Percentiles rank a stretch among this genome's conserved stretches.
Evolutionary conservation across 352 stramenopile species (phyloP).

Genomic region (Phytopythium delawarense): DNA sequence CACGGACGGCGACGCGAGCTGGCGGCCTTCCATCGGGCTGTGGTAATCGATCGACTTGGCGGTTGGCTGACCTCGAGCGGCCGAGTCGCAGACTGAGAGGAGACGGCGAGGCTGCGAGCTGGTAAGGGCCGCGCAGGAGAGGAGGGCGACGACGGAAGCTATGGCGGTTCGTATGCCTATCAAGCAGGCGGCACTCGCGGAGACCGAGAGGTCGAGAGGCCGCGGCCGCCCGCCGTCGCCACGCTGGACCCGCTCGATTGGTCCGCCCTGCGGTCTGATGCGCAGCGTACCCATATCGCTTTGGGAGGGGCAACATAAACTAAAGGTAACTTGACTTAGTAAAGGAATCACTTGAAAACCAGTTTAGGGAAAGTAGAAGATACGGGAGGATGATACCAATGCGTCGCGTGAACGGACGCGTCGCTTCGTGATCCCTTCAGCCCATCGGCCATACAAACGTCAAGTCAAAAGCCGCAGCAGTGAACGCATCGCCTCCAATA

Average conservation of each 20-base stretch:
- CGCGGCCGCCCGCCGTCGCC: neutral
- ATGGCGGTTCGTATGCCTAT: constrained; percentile 1
- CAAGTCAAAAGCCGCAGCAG: neutral
- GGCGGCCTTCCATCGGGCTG: constrained; percentile 7
- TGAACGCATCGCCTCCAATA: neutral
- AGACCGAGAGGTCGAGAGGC: neutral
- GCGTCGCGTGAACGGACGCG: neutral
- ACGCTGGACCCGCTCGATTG: neutral
- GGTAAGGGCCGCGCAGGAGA: too few relatives aligned
- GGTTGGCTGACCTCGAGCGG: neutral
- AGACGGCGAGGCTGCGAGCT: too few relatives aligned
- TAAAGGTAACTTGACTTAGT: neutral
- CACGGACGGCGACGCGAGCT: neutral
- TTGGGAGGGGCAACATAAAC: neutral
- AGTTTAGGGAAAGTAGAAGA: neutral
- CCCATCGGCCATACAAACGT: neutral
- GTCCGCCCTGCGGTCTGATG: neutral
- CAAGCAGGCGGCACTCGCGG: neutral
- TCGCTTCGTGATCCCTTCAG: neutral
- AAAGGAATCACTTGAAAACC: neutral
- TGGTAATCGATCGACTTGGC: neutral
- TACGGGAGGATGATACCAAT: neutral
- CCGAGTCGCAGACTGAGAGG: constrained; percentile 1
- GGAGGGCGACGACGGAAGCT: neutral
- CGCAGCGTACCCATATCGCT: constrained; percentile 1